Percentiles rank a stretch among this genome's conserved stretches.
phyloP scores from a whole-genome alignment of 805 yeast genomes.

The Teunomyces tritomae region DNA sequence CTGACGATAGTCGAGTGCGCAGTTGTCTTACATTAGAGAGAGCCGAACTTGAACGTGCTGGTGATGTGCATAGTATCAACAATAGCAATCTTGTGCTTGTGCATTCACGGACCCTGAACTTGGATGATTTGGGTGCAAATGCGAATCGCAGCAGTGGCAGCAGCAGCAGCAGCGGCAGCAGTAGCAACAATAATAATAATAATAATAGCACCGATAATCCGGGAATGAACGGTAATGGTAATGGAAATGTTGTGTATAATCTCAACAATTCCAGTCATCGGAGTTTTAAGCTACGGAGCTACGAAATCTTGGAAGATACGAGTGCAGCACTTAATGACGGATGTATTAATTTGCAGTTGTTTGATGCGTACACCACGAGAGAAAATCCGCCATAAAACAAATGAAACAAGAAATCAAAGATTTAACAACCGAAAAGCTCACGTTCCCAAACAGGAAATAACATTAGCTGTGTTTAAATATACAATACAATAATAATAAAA shows the following conservation, averaged over 20 bases:
- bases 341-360: conserved; percentile 35
- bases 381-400: conserved; percentile 43
- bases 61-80: conserved; percentile 34
- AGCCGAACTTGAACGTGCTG: conserved; percentile 27
- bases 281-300: conserved; percentile 32
- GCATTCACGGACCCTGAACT: conserved; percentile 3
- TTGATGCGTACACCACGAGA: conserved; percentile 40
- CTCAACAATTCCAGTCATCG: neutral
- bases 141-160: no score
- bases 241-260: no score
- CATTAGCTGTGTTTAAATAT: no score
- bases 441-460: no score
- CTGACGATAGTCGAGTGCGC: conserved; percentile 13
- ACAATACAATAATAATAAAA: no score
- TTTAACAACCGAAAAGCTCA: no score
- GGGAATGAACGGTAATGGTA: no score
- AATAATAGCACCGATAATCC: no score
- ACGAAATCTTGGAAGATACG: conserved; percentile 37
- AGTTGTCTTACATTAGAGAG: conserved; percentile 28
- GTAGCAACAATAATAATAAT: no score
- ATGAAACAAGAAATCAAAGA: no score
- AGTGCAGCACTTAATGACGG: conserved; percentile 27
- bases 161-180: no score
- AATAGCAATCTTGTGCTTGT: conserved; percentile 23
- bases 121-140: neutral